Conservation (phyloP, 1,284 basidiomycete genomes). For the Grifola frondosa region DNA sequence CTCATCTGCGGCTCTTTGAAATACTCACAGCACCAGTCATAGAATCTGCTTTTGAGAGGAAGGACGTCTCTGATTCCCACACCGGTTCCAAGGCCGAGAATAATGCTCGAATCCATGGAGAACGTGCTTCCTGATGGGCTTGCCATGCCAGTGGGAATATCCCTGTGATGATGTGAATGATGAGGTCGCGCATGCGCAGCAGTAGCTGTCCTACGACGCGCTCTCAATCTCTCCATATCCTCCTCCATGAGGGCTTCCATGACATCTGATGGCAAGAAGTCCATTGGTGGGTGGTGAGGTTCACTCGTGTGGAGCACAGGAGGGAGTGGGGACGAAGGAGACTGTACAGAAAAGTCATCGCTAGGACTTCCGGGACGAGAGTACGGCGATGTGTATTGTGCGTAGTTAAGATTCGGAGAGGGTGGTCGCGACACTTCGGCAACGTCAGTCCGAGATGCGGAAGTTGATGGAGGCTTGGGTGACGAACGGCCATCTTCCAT, state of each 20-base stretch:
- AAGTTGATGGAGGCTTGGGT: constrained; percentile 33
- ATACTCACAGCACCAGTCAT: constrained; percentile 96
- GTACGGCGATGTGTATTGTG: constrained; percentile 77
- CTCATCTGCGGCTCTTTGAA: constrained; percentile 99
- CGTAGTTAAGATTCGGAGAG: constrained; percentile 73
- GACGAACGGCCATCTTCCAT: constrained; percentile 54
- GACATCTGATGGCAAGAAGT: constrained; percentile 71
- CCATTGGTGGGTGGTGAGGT: constrained; percentile 33
- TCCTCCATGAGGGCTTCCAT: constrained; percentile 88
- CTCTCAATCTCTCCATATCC: constrained; percentile 83
- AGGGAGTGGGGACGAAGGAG: constrained; percentile 31
- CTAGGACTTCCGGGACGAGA: constrained; percentile 48
- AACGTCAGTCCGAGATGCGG: constrained; percentile 17
- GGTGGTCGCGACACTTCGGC: constrained; percentile 63
- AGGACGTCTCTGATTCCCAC: constrained; percentile 70
- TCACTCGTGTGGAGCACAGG: constrained; percentile 16
- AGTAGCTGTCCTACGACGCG: constrained; percentile 53
- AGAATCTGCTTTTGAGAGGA: constrained; percentile 90
- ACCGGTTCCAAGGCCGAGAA: constrained; percentile 74
- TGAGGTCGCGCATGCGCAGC: constrained; percentile 33
- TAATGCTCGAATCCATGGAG: constrained; percentile 71
- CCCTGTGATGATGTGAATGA: constrained; percentile 16
- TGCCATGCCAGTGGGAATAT: constrained; percentile 38
- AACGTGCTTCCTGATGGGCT: constrained; percentile 76
- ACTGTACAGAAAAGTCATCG: constrained; percentile 19